These are phyloP conservation scores for Fusarium beomiforme DNA, from an alignment of 2,329 filamentous ascomycete species.

Conservation along the genomic window DNA sequence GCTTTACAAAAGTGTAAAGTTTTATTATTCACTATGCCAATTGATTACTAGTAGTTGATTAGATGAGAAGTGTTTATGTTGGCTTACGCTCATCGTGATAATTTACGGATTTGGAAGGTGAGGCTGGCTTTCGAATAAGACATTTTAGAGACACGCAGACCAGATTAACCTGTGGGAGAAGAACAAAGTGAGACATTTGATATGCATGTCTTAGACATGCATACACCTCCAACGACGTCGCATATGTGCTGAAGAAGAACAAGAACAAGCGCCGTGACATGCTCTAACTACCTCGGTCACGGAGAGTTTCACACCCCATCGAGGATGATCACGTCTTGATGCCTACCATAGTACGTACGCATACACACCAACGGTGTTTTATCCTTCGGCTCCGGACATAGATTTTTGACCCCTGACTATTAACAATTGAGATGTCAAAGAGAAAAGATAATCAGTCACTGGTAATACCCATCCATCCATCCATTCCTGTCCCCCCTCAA, in stretches of 20 bases:
- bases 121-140: constrained; percentile 35
- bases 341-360: background rate
- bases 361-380: constrained; percentile 12
- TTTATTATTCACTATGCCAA: background rate
- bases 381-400: constrained; percentile 15
- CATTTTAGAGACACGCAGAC: constrained; percentile 39
- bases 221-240: constrained; percentile 40
- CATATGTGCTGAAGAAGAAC: constrained; percentile 32
- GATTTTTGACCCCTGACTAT: constrained; percentile 13
- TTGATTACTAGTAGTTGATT: background rate
- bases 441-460: constrained; percentile 31
- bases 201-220: constrained; percentile 50
- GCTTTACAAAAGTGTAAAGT: background rate
- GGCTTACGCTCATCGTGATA: constrained; percentile 21
- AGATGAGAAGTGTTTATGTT: background rate
- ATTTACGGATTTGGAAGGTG: constrained; percentile 6
- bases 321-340: background rate
- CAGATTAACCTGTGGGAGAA: constrained; percentile 50
- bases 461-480: constrained; percentile 10
- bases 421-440: constrained; percentile 2
- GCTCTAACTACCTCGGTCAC: constrained; percentile 1
- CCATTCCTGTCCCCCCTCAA: constrained; percentile 12
- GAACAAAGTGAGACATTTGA: constrained; percentile 50
- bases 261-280: constrained; percentile 7
- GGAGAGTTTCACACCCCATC: background rate